Evolutionary conservation across 768 basidiomycete species (phyloP), one percentile per base, ranked within the genome.

Genomic region (Chalciporus piperatus): DNA sequence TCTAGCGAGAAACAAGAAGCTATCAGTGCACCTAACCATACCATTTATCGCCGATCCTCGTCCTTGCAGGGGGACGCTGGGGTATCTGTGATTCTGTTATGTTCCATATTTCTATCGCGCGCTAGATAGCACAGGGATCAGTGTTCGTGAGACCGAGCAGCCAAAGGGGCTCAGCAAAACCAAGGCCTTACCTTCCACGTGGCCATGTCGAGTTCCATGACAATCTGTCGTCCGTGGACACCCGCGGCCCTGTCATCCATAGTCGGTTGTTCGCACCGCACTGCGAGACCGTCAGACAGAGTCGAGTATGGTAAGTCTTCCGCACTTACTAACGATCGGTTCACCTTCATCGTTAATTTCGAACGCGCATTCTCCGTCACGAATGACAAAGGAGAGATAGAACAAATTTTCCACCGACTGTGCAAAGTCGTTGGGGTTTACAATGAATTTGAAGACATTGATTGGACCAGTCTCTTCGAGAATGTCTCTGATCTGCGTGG

Each of bases 341-440:
- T 90, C 84, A 1, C 85, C 87, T 1, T 87, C 75, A 8, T 81
- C 74, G 28, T 78, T 73, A 6, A 80, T 77, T 57, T 92, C 87
- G 25, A 91, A 74, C 11, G 86, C 85, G 52, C 85, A 90, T 61
- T 82, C 80, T 3, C 88, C 92, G 56, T 95, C 90, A 27, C 89
- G 80, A 41, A 97, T 89, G 55, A 97, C 77, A 72, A 99, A 98
- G 0, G 92, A 92, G 2, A 96, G 77, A 63, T 97, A 94, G 67
- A 99, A 98, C 20, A 96, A 75, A 66, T 99, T 99, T 71, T 99
- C 97, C 13, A 98, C 92, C 0, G 90, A 92, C 65, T 99, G 96
- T 0, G 86, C 88, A 63, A 92, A 99, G 60, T 89, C 84, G 25
- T 85, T 70, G 12, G 97, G 97, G 64, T 99, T 96, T 56, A 97